A percentile compares a stretch with the other conserved stretches of the same genome.
phyloP scores from a whole-genome alignment of 805 yeast genomes.

The Starmerella sp. region DNA sequence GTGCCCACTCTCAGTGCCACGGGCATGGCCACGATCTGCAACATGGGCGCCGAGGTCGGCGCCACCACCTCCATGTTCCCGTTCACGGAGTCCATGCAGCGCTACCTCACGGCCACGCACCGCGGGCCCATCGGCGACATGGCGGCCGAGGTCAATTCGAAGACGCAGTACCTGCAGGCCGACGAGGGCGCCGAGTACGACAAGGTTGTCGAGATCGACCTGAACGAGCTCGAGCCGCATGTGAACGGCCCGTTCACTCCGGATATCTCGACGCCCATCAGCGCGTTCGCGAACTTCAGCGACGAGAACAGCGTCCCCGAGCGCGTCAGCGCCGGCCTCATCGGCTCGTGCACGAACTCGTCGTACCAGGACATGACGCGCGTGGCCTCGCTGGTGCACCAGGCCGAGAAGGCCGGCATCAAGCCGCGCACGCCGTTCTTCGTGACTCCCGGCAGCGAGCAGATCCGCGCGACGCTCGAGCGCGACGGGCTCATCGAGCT shows the following conservation, averaged over 20 bases:
- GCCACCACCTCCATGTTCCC: conserved; percentile 98
- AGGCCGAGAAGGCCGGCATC: conserved; percentile 77
- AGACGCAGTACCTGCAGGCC: conserved; percentile 57
- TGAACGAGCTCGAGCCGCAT: conserved; percentile 81
- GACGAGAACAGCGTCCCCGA: conserved; percentile 73
- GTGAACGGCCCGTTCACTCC: conserved; percentile 98
- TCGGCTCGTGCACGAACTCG: conserved; percentile 97
- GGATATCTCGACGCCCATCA: conserved; percentile 87
- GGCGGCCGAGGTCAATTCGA: conserved; percentile 50
- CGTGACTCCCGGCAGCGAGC: conserved; percentile 98
- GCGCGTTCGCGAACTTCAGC: conserved; percentile 65
- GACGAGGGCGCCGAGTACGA: conserved; percentile 88
- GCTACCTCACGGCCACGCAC: conserved; percentile 73
- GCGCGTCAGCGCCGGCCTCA: conserved; percentile 79
- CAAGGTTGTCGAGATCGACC: conserved; percentile 79
- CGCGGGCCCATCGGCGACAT: conserved; percentile 74
- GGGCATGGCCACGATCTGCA: conserved; percentile 99
- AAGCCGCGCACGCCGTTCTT: conserved; percentile 85
- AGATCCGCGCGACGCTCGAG: conserved; percentile 91
- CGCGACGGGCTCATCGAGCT: conserved; percentile 82
- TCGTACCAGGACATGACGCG: conserved; percentile 98
- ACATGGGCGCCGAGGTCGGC: conserved; percentile 99
- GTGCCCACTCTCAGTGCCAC: conserved; percentile 81
- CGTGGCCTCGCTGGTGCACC: conserved; percentile 79
- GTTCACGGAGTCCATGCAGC: conserved; percentile 65